Evolutionary conservation across 192 early-diverging fungal genomes (phyloP), one percentile per base, ranked within the genome.

Genomic region (Jimgerdemannia lactiflua): DNA sequence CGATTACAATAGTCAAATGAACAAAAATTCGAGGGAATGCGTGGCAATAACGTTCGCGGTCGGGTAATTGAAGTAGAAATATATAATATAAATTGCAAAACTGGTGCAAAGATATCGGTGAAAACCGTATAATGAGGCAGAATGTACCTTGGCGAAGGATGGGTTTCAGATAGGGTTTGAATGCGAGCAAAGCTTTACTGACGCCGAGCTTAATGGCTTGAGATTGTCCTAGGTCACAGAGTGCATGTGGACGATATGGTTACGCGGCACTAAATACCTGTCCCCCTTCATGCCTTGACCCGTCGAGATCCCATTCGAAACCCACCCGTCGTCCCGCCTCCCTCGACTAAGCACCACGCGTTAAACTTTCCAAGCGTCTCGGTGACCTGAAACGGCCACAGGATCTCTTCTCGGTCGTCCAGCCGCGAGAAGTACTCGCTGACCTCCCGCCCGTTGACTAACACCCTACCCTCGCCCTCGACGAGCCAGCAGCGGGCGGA

Each of bases 131-230:
- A 29, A 44, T 18, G 39, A 42, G 70, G 18, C 43, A 29, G 44
- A 8, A 20, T 66, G 67, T 81, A 82, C 92, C 86, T 67, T 81
- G 81, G 43, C 85, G 76, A 9, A 96, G 79, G 11, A 76, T 78
- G 3, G 81, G 80, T 72, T 92, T 88, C n/a, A 86, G 74, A 69
- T 79, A 79, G n/a, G 85, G 83, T n/a, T 92, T 82, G 44, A 91
- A 89, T 65, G 91, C 84, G 42, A 87, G 79, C 7, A 97, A 71
- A 3, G 92, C 94, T 19, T 93, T 85, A 11, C 92, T 91, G 59
- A 97, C 79, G 3, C 91, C 97, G 65, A 95, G 88, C 49, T 93
- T 90, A 71, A 95, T 91, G 4, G 97, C 96, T 68, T 90, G 90
- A 10, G 94, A 91, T 86, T 98, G 96, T 11, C 95, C 90, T 89